A percentile compares a stretch with the other conserved stretches of the same genome.
phyloP scores from a whole-genome alignment of 1,284 basidiomycete genomes.

The Schizophyllum amplum region DNA sequence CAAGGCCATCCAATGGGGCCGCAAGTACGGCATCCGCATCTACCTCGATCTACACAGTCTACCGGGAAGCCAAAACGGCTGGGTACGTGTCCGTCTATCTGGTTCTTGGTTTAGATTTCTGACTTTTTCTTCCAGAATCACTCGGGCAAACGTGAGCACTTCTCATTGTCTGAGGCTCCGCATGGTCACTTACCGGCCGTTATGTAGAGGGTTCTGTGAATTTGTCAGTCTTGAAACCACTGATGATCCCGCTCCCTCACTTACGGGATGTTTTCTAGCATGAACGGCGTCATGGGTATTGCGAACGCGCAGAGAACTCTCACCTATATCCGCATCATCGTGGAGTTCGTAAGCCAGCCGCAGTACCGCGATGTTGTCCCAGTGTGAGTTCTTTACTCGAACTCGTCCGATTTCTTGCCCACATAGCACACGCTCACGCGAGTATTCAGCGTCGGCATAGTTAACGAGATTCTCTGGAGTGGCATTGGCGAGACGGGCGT shows the following conservation, averaged over 20 bases:
- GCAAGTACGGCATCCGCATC: conserved; percentile 88
- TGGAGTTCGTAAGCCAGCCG: conserved; percentile 74
- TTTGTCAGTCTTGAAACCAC: conserved; percentile 28
- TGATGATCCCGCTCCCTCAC: background rate
- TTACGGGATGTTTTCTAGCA: conserved; percentile 19
- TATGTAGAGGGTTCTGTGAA: conserved; percentile 29
- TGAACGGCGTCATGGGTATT: conserved; percentile 40
- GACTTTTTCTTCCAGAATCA: conserved; percentile 26
- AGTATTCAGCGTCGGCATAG: conserved; percentile 37
- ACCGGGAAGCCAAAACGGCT: conserved; percentile 70
- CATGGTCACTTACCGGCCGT: background rate
- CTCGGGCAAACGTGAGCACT: conserved; percentile 31
- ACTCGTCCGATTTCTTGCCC: conserved; percentile 3
- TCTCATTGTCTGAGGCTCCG: conserved; percentile 13
- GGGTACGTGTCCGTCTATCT: conserved; percentile 29
- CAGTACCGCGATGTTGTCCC: conserved; percentile 67
- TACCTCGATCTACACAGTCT: conserved; percentile 77
- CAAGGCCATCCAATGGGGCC: conserved; percentile 77
- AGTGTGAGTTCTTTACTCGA: conserved; percentile 51
- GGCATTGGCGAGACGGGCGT: conserved; percentile 42
- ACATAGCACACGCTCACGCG: conserved; percentile 1
- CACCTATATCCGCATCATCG: conserved; percentile 68
- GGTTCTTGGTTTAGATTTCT: background rate
- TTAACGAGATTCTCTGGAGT: conserved; percentile 53
- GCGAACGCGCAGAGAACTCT: conserved; percentile 75